These are phyloP conservation scores for Crithidia fasciculata DNA, from an alignment of 208 protist species.

Conservation along the genomic window DNA sequence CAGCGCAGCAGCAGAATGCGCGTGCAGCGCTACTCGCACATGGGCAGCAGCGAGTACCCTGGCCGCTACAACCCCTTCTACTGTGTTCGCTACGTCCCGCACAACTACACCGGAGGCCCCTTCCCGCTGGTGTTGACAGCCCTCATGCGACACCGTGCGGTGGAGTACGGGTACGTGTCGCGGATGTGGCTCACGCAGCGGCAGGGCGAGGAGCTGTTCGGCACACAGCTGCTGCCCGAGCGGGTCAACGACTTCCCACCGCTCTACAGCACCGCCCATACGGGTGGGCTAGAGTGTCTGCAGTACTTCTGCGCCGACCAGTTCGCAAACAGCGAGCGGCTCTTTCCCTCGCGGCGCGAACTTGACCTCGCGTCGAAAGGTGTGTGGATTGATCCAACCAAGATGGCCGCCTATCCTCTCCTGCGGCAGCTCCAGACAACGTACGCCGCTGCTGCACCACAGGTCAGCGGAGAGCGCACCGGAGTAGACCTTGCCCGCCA, in stretches of 20 bases:
- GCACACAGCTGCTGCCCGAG: slow-evolving; percentile 40
- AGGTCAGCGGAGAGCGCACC: slow-evolving; percentile 4
- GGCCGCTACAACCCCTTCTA: slow-evolving; percentile 77
- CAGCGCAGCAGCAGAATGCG: background rate
- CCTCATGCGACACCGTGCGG: slow-evolving; percentile 70
- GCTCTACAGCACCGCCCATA: slow-evolving; percentile 56
- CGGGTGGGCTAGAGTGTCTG: slow-evolving; percentile 33
- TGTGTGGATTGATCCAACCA: slow-evolving; percentile 37
- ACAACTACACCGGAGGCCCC: slow-evolving; percentile 50
- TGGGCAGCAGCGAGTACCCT: slow-evolving; percentile 40
- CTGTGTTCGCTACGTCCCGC: slow-evolving; percentile 62
- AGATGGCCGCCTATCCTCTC: slow-evolving; percentile 65
- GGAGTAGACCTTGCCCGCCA: slow-evolving; percentile 42
- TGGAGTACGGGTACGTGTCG: slow-evolving; percentile 78
- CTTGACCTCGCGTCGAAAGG: slow-evolving; percentile 58
- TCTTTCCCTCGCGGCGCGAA: slow-evolving; percentile 52
- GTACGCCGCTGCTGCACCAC: slow-evolving; percentile 3
- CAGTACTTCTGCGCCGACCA: slow-evolving; percentile 85
- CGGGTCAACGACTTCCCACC: slow-evolving; percentile 48
- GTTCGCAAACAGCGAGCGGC: slow-evolving; percentile 45
- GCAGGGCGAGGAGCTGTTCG: slow-evolving; percentile 55
- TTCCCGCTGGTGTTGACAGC: slow-evolving; percentile 43
- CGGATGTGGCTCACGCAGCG: slow-evolving; percentile 67
- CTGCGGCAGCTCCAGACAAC: slow-evolving; percentile 35
- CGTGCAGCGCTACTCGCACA: slow-evolving; percentile 25